phyloP scores from a whole-genome alignment of 805 yeast species.

The Monosporozyma servazzii region DNA sequence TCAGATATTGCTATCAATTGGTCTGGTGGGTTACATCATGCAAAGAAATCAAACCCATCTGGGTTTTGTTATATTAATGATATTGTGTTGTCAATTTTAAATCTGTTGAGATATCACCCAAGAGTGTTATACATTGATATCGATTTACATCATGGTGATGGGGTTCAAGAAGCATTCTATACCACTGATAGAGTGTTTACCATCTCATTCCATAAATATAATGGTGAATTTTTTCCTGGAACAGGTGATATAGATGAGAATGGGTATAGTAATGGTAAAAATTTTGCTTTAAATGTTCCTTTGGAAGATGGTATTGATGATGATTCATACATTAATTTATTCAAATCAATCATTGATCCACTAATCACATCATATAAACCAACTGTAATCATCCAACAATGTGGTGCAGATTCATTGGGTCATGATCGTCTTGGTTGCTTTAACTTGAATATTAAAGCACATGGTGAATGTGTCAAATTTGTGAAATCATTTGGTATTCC shows the following conservation, averaged over 20 bases:
- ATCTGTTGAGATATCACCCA: slow-evolving; percentile 71
- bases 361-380: slow-evolving; percentile 83
- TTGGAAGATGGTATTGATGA: slow-evolving; percentile 92
- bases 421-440: slow-evolving; percentile 96
- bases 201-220: slow-evolving; percentile 79
- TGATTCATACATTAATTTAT: slow-evolving; percentile 37
- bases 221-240: slow-evolving; percentile 88
- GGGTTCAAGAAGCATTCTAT: slow-evolving; percentile 90
- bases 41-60: slow-evolving; percentile 80
- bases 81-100: slow-evolving; percentile 75
- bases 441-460: slow-evolving; percentile 86
- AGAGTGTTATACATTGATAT: slow-evolving; percentile 82
- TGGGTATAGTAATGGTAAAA: slow-evolving; percentile 78
- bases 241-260: slow-evolving; percentile 80
- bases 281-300: slow-evolving; percentile 80
- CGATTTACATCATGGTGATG: slow-evolving; percentile 92
- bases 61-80: slow-evolving; percentile 91
- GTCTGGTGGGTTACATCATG: slow-evolving; percentile 92
- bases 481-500: slow-evolving; percentile 83
- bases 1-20: slow-evolving; percentile 89
- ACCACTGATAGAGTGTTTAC: slow-evolving; percentile 90
- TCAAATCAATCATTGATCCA: slow-evolving; percentile 80
- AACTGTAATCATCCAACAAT: slow-evolving; percentile 90
- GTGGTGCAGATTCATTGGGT: slow-evolving; percentile 96
- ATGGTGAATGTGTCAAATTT: slow-evolving; percentile 89